phyloP scores from a whole-genome alignment of 2,329 filamentous ascomycete species.

The Saccharata proteae region DNA sequence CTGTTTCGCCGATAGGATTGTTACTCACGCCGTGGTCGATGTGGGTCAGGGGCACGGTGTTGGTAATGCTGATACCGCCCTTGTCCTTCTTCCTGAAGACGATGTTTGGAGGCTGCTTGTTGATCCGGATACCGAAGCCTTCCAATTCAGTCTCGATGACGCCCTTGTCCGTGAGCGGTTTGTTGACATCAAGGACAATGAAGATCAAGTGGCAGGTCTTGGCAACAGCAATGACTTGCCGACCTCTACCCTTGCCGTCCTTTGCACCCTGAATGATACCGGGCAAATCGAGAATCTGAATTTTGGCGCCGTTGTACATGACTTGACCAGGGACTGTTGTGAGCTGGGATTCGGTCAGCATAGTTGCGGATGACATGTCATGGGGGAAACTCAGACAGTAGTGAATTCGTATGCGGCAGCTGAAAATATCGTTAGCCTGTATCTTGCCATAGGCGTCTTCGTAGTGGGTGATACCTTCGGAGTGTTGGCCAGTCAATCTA shows the following conservation, averaged over 20 bases:
- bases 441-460: constrained; percentile 8
- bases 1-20: background rate
- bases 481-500: constrained; percentile 86
- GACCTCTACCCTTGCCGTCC: constrained; percentile 92
- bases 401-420: constrained; percentile 98
- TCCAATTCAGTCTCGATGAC: constrained; percentile 92
- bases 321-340: constrained; percentile 96
- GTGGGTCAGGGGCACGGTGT: constrained; percentile 79
- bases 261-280: constrained; percentile 99
- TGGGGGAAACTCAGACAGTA: constrained; percentile 35
- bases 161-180: constrained; percentile 91
- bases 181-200: constrained; percentile 97
- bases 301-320: constrained; percentile 88
- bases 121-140: constrained; percentile 94
- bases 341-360: constrained; percentile 33
- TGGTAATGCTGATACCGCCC: constrained; percentile 92
- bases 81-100: constrained; percentile 99
- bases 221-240: constrained; percentile 95
- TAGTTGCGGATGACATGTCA: background rate
- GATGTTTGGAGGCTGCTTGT: constrained; percentile 94
- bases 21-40: constrained; percentile 63
- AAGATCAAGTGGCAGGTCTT: constrained; percentile 99
- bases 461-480: constrained; percentile 45
- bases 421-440: constrained; percentile 14
- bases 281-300: constrained; percentile 96